Evolutionary conservation across 768 basidiomycete genomes (phyloP).

Genomic region (Tubosaeta sp.): DNA sequence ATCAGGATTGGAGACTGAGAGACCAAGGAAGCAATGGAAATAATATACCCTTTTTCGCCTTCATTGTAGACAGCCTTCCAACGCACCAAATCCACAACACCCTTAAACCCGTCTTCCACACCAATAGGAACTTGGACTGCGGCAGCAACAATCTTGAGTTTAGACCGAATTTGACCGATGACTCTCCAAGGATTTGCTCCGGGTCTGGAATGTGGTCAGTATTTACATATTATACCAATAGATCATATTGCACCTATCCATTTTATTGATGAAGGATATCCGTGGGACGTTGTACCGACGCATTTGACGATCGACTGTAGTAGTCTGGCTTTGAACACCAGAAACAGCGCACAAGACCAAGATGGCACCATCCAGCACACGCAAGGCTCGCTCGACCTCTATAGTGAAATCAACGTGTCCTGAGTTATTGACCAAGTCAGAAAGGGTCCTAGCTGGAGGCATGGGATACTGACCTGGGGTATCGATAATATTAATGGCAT

Average conservation of each 20-base stretch:
- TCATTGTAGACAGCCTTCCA: slow-evolving; percentile 95
- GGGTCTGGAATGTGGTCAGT: slow-evolving; percentile 48
- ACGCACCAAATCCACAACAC: slow-evolving; percentile 90
- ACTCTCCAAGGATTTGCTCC: slow-evolving; percentile 98
- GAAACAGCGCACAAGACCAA: slow-evolving; percentile 95
- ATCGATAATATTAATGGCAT: slow-evolving; percentile 96
- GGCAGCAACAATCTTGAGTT: slow-evolving; percentile 89
- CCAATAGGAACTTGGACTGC: slow-evolving; percentile 97
- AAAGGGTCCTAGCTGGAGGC: not conserved
- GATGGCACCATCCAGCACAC: slow-evolving; percentile 95
- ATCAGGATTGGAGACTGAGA: slow-evolving; percentile 1
- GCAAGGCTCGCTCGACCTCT: slow-evolving; percentile 94
- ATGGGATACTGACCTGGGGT: slow-evolving; percentile 65
- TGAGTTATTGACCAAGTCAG: slow-evolving; percentile 26
- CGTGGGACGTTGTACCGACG: slow-evolving; percentile 93
- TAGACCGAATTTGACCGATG: slow-evolving; percentile 84
- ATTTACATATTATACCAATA: not conserved
- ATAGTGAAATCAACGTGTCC: slow-evolving; percentile 99
- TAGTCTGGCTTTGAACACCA: slow-evolving; percentile 97
- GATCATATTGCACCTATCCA: slow-evolving; percentile 68
- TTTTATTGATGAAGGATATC: slow-evolving; percentile 97
- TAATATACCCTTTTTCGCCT: slow-evolving; percentile 86
- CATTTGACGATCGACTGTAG: slow-evolving; percentile 99
- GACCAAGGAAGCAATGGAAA: not conserved
- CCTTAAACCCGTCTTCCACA: slow-evolving; percentile 76